phyloP scores from a whole-genome alignment of 2,329 filamentous ascomycete species.

The Periconia macrospinosa region DNA sequence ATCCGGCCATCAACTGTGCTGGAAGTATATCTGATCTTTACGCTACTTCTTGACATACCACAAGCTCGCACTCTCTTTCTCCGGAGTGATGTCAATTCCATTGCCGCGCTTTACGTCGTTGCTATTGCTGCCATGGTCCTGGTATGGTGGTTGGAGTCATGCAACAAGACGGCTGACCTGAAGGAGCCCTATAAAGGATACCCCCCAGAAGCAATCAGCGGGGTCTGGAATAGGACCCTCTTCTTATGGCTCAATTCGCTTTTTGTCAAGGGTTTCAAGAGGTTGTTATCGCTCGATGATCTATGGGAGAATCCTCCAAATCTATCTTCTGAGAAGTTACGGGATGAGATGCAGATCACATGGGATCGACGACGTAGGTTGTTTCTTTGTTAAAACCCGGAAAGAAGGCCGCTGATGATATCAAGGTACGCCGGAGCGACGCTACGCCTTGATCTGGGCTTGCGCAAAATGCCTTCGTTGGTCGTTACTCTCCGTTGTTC shows the following conservation, averaged over 20 bases:
- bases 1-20: conserved; percentile 7
- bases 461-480: conserved; percentile 8
- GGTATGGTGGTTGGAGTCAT: conserved; percentile 2
- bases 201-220: conserved; percentile 6
- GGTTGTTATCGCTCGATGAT: conserved; percentile 7
- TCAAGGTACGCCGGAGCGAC: conserved; percentile 6
- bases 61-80: conserved; percentile 6
- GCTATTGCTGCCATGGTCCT: conserved; percentile 4
- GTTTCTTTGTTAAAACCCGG: conserved; percentile 1
- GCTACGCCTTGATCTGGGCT: conserved; percentile 5
- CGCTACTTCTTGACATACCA: conserved; percentile 6
- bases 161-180: conserved; percentile 4
- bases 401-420: conserved; percentile 3
- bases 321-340: conserved; percentile 7
- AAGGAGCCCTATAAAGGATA: conserved; percentile 6
- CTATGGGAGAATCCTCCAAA: conserved; percentile 7
- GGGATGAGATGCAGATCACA: conserved; percentile 6
- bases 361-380: conserved; percentile 6
- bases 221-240: conserved; percentile 3
- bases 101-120: conserved; percentile 3
- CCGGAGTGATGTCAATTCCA: conserved; percentile 3
- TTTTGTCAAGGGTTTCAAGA: conserved; percentile 5
- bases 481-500: conserved; percentile 6
- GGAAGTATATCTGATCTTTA: conserved; percentile 5
- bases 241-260: conserved; percentile 7